Conservation (phyloP, 306 rosid species). For the Astragalus membranaceus region DNA sequence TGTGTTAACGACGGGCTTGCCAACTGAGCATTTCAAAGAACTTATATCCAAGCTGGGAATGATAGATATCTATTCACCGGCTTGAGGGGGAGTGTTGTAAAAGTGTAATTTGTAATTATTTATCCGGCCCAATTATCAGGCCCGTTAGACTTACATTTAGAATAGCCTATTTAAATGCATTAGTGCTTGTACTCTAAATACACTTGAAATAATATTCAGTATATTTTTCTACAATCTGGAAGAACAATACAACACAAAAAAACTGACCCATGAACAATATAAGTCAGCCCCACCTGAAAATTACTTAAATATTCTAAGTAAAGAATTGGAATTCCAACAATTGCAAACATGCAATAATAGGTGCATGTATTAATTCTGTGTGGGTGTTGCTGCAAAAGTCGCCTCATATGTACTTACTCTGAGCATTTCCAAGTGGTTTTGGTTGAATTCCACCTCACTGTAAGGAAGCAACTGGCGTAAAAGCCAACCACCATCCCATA, state of each 20-base stretch:
- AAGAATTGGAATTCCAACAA: neutral
- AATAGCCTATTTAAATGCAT: too few species aligned
- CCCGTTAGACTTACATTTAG: too few species aligned
- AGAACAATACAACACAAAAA: neutral
- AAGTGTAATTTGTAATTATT: too few species aligned
- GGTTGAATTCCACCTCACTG: slow-evolving; percentile 70
- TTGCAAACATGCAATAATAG: neutral
- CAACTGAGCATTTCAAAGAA: too few species aligned
- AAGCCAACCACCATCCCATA: slow-evolving; percentile 99
- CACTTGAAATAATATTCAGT: too few species aligned
- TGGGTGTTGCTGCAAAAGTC: neutral
- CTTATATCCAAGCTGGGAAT: too few species aligned
- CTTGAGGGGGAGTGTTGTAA: too few species aligned
- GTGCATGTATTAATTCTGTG: neutral
- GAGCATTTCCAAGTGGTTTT: slow-evolving; percentile 59
- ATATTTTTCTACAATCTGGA: too few species aligned
- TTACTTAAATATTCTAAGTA: neutral
- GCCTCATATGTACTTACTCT: slow-evolving; percentile 45
- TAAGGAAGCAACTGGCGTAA: slow-evolving; percentile 90
- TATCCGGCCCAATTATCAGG: too few species aligned
- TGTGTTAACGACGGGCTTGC: too few species aligned
- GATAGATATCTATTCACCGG: too few species aligned
- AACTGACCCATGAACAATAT: neutral
- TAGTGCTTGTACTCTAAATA: too few species aligned
- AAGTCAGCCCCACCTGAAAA: neutral